Base-by-base conservation (phyloP, 805 yeast genomes). In the Komagataella mondaviorum region DNA sequence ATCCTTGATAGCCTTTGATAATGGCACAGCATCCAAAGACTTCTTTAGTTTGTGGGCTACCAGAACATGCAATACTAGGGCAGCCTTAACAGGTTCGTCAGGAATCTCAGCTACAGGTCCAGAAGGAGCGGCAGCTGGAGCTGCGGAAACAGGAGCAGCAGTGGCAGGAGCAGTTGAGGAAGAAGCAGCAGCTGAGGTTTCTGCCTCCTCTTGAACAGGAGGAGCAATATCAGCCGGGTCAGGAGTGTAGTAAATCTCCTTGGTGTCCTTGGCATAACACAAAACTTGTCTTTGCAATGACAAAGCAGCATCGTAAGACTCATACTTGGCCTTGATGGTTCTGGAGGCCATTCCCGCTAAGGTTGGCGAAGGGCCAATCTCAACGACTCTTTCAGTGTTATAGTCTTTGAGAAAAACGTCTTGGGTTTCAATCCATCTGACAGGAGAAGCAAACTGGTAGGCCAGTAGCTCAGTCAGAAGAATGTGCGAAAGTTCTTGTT, bases 371-470 rank as follows among this genome's bases (percentile, higher is more conserved):
- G 99, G 99, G 52, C 99, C 99, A 57, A 93, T 88, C 71, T 93
- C 99, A 58, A 93, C 96, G 55, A 93, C 91, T 65, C 99, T 81
- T 73, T 95, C 99, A 55, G 97, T 85, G 71, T 91, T 89, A 79
- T 81, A 85, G 61, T 89, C 93, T 68, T 87, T 86, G 67, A 93
- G 79, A 66, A 93, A 86, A 53, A 93, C 98, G 73, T 93, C 99
- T 72, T 93, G 99, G 55, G 99, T 93, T 69, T 95, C 99, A 68
- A 95, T 93, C 98, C 99, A 93, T 78, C 98, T 83, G 57, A 93
- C 99, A 48, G 99, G 99, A 55, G 97, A 90, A 49, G 99, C 99
- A 64, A 93, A 93, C 71, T 93, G 99, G 73, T 90, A 93, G 51
- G 99, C 98, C 72, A 93, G 78, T 60, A 93, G 81, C 77, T 93